Evolutionary conservation across 495 filamentous ascomycete species (phyloP), one percentile per base, ranked within the genome.

Genomic region (Penicillium malachiteum): DNA sequence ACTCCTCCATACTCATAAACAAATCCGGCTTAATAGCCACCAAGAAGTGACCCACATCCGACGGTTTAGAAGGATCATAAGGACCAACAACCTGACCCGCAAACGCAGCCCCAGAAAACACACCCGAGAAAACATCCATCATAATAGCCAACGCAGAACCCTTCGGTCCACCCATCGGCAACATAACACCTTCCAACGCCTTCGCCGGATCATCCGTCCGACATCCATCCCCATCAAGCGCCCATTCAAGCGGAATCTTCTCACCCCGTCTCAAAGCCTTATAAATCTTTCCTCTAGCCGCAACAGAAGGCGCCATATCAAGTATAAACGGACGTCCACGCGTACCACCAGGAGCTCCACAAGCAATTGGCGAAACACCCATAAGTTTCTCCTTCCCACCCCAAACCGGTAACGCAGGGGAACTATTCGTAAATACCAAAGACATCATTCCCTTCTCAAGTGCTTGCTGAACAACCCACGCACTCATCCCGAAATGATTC

Each of bases 41-140:
- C 11, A 92, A 65, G 55, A 91, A 90, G 65, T 92, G 88, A 0
- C 88, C 88, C 7, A 91, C 88, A 67, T 90, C 84, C 1, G 85
- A 85, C 12, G 80, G 78, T 63, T 76, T 81, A 3, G 77, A 81
- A 35, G 84, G 78, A 67, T 92, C 87, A 72, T 91, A 91, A 0
- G 88, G 88, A 32, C 79, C 80, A 0, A 82, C 85, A 10, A 92
- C 88, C 56, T 84, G 73, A 0, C 88, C 88, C 0, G 87, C 88
- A 71, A 90, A 89, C 0, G 86, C 87, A 35, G 81, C 73, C 33
- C 86, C 88, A 2, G 83, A 85, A 9, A 92, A 66, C 5, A 90
- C 88, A 1, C 88, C 88, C 6, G 87, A 89, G 56, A 92, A 91
- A 3, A 92, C 86, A 71, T 92, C 88, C 88, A 91, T 91, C 88